Evolutionary conservation across 2,329 filamentous ascomycete genomes (phyloP), one percentile per base, ranked within the genome.

Genomic region (Kalmusia sp.): DNA sequence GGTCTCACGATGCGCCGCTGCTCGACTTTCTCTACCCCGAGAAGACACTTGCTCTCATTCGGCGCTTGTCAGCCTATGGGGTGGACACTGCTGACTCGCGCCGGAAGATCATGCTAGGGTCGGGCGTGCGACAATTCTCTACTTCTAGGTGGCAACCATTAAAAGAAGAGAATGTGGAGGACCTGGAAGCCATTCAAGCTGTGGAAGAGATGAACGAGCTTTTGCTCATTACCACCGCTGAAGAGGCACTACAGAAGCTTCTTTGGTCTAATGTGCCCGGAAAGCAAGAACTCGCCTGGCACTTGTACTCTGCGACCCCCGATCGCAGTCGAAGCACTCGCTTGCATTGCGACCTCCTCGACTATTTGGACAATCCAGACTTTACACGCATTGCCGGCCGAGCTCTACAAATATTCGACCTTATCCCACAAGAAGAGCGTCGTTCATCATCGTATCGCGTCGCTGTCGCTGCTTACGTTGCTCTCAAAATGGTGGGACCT

Each of bases 21-120:
- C 72, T 81, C 44, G 79, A 81, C 47, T 81, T 82, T 50, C 64
- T 82, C 6, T 81, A 80, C 52, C 79, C 79, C 15, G 70, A 74
- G 19, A 76, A 76, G 48, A 76, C 78, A 2, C 62, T 79, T 49
- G 74, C 75, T 2, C 70, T 76, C 51, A 61, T 79, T 48, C 62
- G 61, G 33, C 52, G 52, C 5, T 57, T 73, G 12, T 66, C 71
- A 4, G 47, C 49, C 7, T 59, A 61, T 40, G 54, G 58, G 2
- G 53, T 51, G 37, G 69, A 72, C 40, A 47, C 55, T 21, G 59
- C 62, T 51, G 65, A 72, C 33, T 50, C 44, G 27, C 58, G 69
- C 3, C 70, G 72, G 51, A 65, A 27, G 22, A 51, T 34, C 49
- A 40, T 56, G 55, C 41, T 61, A 59, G 47, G 58, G 46, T 28